Evolutionary conservation across 139 green algal genomes (phyloP).

Genomic region (Nannochloris sp.): DNA sequence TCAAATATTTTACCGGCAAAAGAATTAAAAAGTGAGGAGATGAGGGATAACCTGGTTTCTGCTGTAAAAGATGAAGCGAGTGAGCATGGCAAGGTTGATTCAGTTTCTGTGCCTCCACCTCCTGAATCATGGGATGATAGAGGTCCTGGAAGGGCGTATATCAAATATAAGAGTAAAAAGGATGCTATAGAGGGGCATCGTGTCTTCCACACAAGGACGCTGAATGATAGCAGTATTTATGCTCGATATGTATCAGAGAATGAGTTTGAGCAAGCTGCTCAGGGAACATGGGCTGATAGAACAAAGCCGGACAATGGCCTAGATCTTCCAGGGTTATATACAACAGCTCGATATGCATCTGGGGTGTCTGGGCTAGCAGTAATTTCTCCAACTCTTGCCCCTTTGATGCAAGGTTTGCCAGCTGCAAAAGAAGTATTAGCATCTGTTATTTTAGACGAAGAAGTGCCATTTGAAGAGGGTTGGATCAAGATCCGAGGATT

Average conservation of each 20-base stretch:
- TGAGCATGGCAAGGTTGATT: conserved; percentile 49
- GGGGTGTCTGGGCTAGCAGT: conserved; percentile 34
- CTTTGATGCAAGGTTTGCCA: conserved; percentile 30
- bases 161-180: conserved; percentile 39
- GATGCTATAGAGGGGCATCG: conserved; percentile 37
- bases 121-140: conserved; percentile 22
- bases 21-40: conserved; percentile 27
- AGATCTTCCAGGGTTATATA: conserved; percentile 30
- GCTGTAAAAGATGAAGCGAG: conserved; percentile 57
- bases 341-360: conserved; percentile 16
- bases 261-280: conserved; percentile 48
- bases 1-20: conserved; percentile 42
- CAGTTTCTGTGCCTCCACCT: conserved; percentile 46
- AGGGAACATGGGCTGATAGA: conserved; percentile 50
- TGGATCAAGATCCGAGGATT: conserved; percentile 44
- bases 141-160: conserved; percentile 49
- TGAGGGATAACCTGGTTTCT: conserved; percentile 39
- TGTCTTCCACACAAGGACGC: conserved; percentile 51
- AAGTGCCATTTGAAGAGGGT: conserved; percentile 44
- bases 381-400: conserved; percentile 30
- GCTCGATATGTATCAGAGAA: conserved; percentile 38
- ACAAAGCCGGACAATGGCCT: conserved; percentile 21
- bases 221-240: conserved; percentile 66
- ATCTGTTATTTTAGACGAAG: conserved; percentile 27
- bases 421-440: conserved; percentile 23